A percentile compares a stretch with the other conserved stretches of the same genome.
Conservation (phyloP, 2,329 filamentous ascomycete species). For the Ustulina deusta region DNA sequence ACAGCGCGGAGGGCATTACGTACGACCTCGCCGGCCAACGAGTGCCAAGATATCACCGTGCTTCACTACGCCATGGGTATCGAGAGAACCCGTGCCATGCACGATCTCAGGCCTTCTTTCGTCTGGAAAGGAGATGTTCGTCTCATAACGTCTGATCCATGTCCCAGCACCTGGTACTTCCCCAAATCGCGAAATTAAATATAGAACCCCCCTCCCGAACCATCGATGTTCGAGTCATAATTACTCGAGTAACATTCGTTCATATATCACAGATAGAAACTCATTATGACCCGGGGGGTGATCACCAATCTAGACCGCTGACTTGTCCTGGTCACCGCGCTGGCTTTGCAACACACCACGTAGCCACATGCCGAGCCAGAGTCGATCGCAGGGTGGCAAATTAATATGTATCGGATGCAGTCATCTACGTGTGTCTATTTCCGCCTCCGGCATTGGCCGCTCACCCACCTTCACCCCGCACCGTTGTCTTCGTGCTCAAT, state of each 20-base stretch:
- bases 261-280: constrained; percentile 25
- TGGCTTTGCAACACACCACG: constrained; percentile 31
- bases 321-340: constrained; percentile 31
- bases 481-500: constrained; percentile 25
- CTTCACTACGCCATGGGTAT: constrained; percentile 4
- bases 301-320: constrained; percentile 12
- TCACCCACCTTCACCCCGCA: constrained; percentile 33
- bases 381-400: constrained; percentile 38
- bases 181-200: constrained; percentile 27
- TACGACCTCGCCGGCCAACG: background rate
- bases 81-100: background rate
- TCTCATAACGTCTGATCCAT: background rate
- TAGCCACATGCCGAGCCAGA: constrained; percentile 20
- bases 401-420: constrained; percentile 37
- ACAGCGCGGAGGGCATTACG: background rate
- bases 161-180: background rate
- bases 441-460: constrained; percentile 28
- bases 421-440: constrained; percentile 24
- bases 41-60: background rate
- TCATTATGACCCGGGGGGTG: constrained; percentile 20
- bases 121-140: background rate
- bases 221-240: background rate
- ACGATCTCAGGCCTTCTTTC: background rate
- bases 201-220: constrained; percentile 22
- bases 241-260: constrained; percentile 18